A percentile compares a stretch with the other conserved stretches of the same genome.
Conservation (phyloP, 1,139 yeast species). For the Tardiomyces blankii region DNA sequence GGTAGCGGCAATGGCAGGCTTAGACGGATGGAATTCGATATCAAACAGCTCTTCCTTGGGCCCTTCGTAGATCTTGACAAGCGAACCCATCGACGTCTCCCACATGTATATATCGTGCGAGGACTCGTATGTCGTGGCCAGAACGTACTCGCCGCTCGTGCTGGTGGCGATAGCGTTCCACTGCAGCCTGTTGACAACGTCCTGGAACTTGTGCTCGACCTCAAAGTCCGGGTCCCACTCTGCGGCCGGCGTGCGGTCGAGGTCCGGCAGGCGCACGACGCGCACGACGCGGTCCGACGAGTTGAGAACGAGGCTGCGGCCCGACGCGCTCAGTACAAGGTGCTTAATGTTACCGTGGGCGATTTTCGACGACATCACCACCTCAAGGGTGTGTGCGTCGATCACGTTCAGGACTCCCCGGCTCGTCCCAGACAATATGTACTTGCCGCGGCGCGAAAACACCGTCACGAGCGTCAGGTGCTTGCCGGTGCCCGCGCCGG, state of each 20-base stretch:
- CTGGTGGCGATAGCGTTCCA: slow-evolving; percentile 80
- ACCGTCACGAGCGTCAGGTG: slow-evolving; percentile 27
- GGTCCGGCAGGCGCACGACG: slow-evolving; percentile 48
- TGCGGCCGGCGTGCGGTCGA: slow-evolving; percentile 16
- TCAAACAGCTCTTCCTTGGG: slow-evolving; percentile 78
- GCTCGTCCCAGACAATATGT: slow-evolving; percentile 63
- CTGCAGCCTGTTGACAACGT: slow-evolving; percentile 76
- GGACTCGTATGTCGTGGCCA: slow-evolving; percentile 82
- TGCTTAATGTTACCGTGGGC: slow-evolving; percentile 66
- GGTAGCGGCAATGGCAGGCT: slow-evolving; percentile 73
- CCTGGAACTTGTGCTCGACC: slow-evolving; percentile 76
- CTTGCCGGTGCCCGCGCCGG: slow-evolving; percentile 15
- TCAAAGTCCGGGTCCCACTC: slow-evolving; percentile 56
- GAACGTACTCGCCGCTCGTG: slow-evolving; percentile 69
- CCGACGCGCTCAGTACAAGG: slow-evolving; percentile 53
- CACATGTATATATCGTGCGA: slow-evolving; percentile 85
- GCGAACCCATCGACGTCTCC: slow-evolving; percentile 84
- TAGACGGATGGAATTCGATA: slow-evolving; percentile 66
- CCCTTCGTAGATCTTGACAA: slow-evolving; percentile 83
- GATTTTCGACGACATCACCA: slow-evolving; percentile 42
- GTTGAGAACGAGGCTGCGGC: slow-evolving; percentile 51
- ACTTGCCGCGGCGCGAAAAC: slow-evolving; percentile 38
- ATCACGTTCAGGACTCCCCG: slow-evolving; percentile 62
- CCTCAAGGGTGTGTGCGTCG: slow-evolving; percentile 14
- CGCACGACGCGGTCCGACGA: slow-evolving; percentile 77